phyloP scores from a whole-genome alignment of 352 stramenopile genomes.

The Saprolegnia parasitica region DNA sequence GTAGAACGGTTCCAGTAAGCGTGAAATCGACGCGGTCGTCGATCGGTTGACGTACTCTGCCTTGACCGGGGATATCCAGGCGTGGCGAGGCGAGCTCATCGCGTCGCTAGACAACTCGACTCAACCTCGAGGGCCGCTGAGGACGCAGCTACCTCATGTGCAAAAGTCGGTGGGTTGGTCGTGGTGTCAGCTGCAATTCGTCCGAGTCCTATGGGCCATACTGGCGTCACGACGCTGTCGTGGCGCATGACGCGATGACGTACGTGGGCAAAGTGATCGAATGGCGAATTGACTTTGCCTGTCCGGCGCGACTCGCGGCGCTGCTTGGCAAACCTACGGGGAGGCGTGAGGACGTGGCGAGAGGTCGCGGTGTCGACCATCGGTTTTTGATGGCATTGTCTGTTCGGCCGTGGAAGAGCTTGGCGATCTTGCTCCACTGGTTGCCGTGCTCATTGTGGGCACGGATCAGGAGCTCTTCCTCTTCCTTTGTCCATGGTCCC shows the following conservation, averaged over 20 bases:
- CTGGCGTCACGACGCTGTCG: too few species aligned
- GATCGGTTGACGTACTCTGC: background rate
- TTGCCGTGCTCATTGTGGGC: slow-evolving; percentile 40
- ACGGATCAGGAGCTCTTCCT: slow-evolving; percentile 37
- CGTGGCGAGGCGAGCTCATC: background rate
- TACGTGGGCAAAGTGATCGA: background rate
- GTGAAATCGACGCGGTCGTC: too few species aligned
- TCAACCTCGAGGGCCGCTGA: background rate
- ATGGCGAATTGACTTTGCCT: background rate
- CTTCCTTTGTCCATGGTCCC: slow-evolving; percentile 35
- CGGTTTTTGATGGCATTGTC: slow-evolving; percentile 56
- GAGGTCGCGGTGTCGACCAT: slow-evolving; percentile 35
- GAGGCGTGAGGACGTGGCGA: background rate
- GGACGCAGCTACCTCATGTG: background rate
- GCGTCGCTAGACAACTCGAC: background rate
- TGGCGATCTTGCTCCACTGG: slow-evolving; percentile 46
- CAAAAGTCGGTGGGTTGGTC: background rate
- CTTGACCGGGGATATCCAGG: slow-evolving; percentile 8
- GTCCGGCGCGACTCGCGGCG: slow-evolving; percentile 19
- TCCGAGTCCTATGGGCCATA: background rate
- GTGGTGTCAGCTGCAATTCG: slow-evolving; percentile 16
- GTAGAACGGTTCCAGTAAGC: background rate
- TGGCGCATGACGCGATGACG: background rate
- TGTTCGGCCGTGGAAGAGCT: slow-evolving; percentile 41
- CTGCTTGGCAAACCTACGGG: slow-evolving; percentile 26